A percentile compares a stretch with the other conserved stretches of the same genome.
These are phyloP conservation scores for Acacia crassicarpa DNA, from an alignment of 306 rosid species.

Conservation along the genomic window DNA sequence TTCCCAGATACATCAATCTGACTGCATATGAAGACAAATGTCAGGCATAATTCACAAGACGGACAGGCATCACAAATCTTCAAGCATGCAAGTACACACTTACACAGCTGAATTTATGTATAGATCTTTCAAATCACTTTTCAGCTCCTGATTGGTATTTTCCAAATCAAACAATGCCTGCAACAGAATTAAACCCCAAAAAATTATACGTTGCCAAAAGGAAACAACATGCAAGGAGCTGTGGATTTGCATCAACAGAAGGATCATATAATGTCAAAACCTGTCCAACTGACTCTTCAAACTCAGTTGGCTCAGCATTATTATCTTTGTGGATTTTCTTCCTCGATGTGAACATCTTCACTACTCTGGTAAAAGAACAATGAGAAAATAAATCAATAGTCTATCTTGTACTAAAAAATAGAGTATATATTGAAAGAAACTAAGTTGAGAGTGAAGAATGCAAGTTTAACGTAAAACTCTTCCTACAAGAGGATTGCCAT, in stretches of 20 bases:
- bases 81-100: conserved; percentile 20
- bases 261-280: conserved; percentile 26
- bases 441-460: background rate
- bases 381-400: background rate
- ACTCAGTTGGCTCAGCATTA: conserved; percentile 70
- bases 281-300: conserved; percentile 81
- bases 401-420: background rate
- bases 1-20: conserved; percentile 77
- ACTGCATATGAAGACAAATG: conserved; percentile 40
- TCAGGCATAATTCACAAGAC: background rate
- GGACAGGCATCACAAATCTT: background rate
- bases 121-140: conserved; percentile 90
- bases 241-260: background rate
- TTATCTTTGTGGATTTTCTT: conserved; percentile 74
- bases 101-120: conserved; percentile 85
- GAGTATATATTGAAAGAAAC: background rate
- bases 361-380: conserved; percentile 6
- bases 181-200: background rate
- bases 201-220: background rate
- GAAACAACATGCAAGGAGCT: background rate
- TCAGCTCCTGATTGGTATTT: conserved; percentile 77
- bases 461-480: background rate
- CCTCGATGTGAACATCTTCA: conserved; percentile 68
- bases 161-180: conserved; percentile 86
- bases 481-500: background rate